A percentile compares a stretch with the other conserved stretches of the same genome.
These are phyloP conservation scores for Monilinia laxa DNA, from an alignment of 2,329 filamentous ascomycete species.

Conservation along the genomic window DNA sequence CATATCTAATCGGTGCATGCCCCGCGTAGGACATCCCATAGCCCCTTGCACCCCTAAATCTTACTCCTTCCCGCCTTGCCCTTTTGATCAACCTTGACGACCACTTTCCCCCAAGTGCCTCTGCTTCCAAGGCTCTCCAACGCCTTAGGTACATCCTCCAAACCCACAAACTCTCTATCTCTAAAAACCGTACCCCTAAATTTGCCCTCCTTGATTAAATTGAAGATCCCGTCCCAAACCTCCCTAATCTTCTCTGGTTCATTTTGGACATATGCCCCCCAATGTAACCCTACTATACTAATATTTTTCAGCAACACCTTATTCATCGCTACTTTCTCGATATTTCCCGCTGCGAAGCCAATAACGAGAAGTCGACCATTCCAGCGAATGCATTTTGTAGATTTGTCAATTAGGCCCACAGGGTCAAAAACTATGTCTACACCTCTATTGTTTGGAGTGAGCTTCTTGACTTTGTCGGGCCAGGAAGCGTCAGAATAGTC, in stretches of 20 bases:
- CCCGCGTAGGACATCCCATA: too few relatives aligned
- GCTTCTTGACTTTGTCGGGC: constrained; percentile 68
- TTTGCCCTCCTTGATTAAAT: constrained; percentile 73
- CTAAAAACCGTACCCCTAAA: constrained; percentile 80
- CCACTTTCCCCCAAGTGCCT: constrained; percentile 94
- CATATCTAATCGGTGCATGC: background rate
- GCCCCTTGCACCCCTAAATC: constrained; percentile 43
- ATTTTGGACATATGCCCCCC: constrained; percentile 77
- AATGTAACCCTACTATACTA: constrained; percentile 83
- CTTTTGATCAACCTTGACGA: constrained; percentile 77
- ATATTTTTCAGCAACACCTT: constrained; percentile 93
- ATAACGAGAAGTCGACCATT: constrained; percentile 86
- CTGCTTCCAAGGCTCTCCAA: constrained; percentile 74
- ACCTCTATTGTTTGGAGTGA: constrained; percentile 67
- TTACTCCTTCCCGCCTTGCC: constrained; percentile 55
- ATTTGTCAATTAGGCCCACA: constrained; percentile 83
- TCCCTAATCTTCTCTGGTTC: constrained; percentile 67
- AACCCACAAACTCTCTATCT: constrained; percentile 76
- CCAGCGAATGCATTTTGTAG: constrained; percentile 90
- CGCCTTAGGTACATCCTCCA: constrained; percentile 76
- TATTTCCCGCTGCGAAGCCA: constrained; percentile 81
- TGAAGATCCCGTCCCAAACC: constrained; percentile 82
- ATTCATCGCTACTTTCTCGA: constrained; percentile 92
- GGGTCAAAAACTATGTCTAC: constrained; percentile 96
- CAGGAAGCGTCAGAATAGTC: constrained; percentile 69